Conservation (phyloP, 148 eudicot species). For the Amaranthus palmeri region DNA sequence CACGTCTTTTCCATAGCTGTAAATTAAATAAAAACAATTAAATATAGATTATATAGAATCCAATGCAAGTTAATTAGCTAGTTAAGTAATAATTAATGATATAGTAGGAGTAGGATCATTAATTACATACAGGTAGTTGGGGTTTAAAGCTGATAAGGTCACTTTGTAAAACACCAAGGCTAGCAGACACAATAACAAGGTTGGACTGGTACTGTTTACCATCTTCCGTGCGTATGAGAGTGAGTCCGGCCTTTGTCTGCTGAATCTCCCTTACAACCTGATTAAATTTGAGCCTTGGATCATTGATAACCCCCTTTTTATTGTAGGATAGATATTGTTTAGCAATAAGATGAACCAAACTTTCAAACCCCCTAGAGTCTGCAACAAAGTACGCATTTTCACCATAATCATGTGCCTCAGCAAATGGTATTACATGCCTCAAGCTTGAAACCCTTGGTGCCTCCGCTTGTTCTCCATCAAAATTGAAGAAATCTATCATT, state of each 20-base stretch:
- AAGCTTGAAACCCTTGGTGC: constrained; percentile 32
- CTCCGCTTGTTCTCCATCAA: constrained; percentile 30
- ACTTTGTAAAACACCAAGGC: constrained; percentile 33
- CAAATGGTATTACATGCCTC: constrained; percentile 24
- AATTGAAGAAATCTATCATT: constrained; percentile 17
- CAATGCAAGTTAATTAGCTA: background rate
- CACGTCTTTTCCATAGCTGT: constrained; percentile 31
- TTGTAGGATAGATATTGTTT: constrained; percentile 20
- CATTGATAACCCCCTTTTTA: constrained; percentile 10
- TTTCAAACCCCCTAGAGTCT: constrained; percentile 32
- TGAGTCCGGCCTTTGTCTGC: constrained; percentile 15
- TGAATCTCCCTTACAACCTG: constrained; percentile 24
- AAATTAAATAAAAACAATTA: background rate
- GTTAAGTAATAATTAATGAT: background rate
- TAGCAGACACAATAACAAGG: constrained; percentile 23
- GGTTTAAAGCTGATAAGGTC: constrained; percentile 29
- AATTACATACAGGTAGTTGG: constrained; percentile 18
- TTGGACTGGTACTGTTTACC: constrained; percentile 22
- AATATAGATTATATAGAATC: background rate
- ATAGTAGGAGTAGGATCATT: no score
- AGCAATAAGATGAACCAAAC: constrained; percentile 33
- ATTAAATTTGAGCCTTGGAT: constrained; percentile 23
- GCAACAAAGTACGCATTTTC: constrained; percentile 29
- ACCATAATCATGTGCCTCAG: constrained; percentile 19
- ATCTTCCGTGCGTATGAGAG: constrained; percentile 21